These are phyloP conservation scores for Fusarium acutatum DNA, from an alignment of 2,329 filamentous ascomycete genomes.

Conservation along the genomic window DNA sequence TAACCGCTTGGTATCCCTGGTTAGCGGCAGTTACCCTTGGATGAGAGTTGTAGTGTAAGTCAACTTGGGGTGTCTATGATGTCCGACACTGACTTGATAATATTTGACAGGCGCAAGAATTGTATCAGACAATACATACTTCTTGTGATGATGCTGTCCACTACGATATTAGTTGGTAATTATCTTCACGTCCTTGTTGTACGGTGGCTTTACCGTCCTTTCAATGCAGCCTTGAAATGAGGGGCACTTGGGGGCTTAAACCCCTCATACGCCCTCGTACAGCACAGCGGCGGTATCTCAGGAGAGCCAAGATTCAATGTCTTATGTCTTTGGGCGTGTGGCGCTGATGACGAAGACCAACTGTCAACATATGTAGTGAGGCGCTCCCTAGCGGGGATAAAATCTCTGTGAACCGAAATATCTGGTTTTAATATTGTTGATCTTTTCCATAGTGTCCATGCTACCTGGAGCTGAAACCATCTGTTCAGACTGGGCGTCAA, in stretches of 20 bases:
- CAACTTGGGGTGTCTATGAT: constrained; percentile 8
- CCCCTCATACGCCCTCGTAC: constrained; percentile 28
- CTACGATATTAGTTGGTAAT: not conserved
- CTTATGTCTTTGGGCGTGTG: constrained; percentile 24
- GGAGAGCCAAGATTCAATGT: constrained; percentile 27
- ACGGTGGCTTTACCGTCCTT: not conserved
- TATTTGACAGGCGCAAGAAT: not conserved
- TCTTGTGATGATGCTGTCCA: not conserved
- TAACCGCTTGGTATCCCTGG: constrained; percentile 21
- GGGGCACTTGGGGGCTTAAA: constrained; percentile 7
- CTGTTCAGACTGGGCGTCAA: constrained; percentile 18
- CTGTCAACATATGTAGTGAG: not conserved
- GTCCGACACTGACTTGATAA: not conserved
- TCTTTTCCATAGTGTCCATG: constrained; percentile 28
- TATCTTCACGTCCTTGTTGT: not conserved
- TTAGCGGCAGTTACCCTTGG: constrained; percentile 31
- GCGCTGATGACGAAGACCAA: constrained; percentile 7
- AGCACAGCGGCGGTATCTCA: constrained; percentile 22
- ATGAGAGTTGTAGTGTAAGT: constrained; percentile 22
- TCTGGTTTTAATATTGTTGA: constrained; percentile 29
- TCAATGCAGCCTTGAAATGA: constrained; percentile 23
- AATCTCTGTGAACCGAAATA: constrained; percentile 24
- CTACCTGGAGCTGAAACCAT: constrained; percentile 38
- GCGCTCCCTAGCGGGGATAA: constrained; percentile 15
- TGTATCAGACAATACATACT: not conserved